phyloP scores from a whole-genome alignment of 768 basidiomycete genomes.

The Boletus sp. region DNA sequence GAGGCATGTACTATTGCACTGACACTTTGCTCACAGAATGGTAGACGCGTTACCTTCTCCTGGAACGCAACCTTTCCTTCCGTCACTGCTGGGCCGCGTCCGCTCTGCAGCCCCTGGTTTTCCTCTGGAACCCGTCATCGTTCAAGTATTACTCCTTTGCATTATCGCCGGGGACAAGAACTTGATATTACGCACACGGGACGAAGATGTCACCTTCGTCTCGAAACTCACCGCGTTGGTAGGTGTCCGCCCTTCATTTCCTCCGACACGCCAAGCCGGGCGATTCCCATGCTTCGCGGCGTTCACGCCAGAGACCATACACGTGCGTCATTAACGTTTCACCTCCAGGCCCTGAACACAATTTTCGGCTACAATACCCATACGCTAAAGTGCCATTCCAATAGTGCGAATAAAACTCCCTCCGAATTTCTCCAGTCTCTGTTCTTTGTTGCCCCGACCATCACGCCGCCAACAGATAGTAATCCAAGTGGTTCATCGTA shows the following conservation, averaged over 20 bases:
- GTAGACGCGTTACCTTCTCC: constrained; percentile 31
- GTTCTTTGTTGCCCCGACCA: constrained; percentile 31
- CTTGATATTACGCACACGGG: constrained; percentile 59
- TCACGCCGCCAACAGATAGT: constrained; percentile 15
- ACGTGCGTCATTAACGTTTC: constrained; percentile 6
- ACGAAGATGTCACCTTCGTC: constrained; percentile 61
- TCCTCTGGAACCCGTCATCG: constrained; percentile 58
- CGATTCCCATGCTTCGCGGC: constrained; percentile 3
- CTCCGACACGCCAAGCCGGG: constrained; percentile 3
- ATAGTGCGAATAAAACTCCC: constrained; percentile 14
- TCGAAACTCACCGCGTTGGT: constrained; percentile 59
- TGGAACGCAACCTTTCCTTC: constrained; percentile 49
- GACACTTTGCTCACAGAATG: constrained; percentile 11
- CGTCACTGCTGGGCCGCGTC: constrained; percentile 46
- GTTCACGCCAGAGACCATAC: neutral
- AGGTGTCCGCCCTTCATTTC: constrained; percentile 7
- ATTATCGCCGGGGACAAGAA: constrained; percentile 60
- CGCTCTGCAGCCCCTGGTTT: constrained; percentile 43
- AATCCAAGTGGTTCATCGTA: constrained; percentile 2
- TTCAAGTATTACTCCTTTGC: constrained; percentile 65
- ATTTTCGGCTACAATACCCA: constrained; percentile 60
- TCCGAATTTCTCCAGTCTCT: constrained; percentile 36
- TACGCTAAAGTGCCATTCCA: constrained; percentile 48
- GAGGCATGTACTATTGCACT: neutral
- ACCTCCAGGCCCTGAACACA: constrained; percentile 50